Base-by-base conservation (phyloP, 306 rosid species). In the Dryas alaskensis region DNA sequence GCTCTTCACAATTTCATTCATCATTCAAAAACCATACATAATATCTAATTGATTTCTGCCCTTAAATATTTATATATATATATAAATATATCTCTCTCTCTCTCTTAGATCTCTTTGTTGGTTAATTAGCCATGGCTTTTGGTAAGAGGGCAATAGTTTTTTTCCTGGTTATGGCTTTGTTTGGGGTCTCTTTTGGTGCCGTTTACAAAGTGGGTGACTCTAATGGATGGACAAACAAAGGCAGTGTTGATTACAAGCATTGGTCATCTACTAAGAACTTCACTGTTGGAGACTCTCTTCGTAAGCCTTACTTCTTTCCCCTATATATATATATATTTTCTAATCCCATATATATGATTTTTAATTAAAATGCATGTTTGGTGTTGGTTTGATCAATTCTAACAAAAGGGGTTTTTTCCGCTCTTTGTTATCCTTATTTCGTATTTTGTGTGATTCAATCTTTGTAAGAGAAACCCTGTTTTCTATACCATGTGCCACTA, bases 181-280 rank as follows among this genome's bases (percentile, higher is more conserved):
- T 6, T 1, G 73, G 48, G 13, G 57, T 64, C 7, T 67, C 72
- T 70, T 76, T 75, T 75, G 74, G 60, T n/a, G 76, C 66, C 5
- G 60, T 75, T 53, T 81, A 86, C 62, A 78, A 57, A 51, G 85
- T 75, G 14, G 89, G 82, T 48, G 84, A 77, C 76, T 65, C 80
- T 52, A 10, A 39, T 59, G 89, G 89, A 4, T 86, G 89, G 85
- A 80, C 81, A 3, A 62, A 65, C 73, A 60, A 74, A 39, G 69
- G 50, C 52, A 51, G 45, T 37, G 75, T 78, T 17, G 43, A 83
- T 63, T 80, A 80, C 67, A 39, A 13, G 16, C 54, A 4, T 6
- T 86, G 87, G 89, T 70, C 84, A 68, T 54, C 69, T 11, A 22
- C 73, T 12, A 72, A 83, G 39, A 2, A 10, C 6, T 80, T 86